Evolutionary conservation across 1,284 basidiomycete species (phyloP), one percentile per base, ranked within the genome.

Genomic region (Papiliotrema flavescens): DNA sequence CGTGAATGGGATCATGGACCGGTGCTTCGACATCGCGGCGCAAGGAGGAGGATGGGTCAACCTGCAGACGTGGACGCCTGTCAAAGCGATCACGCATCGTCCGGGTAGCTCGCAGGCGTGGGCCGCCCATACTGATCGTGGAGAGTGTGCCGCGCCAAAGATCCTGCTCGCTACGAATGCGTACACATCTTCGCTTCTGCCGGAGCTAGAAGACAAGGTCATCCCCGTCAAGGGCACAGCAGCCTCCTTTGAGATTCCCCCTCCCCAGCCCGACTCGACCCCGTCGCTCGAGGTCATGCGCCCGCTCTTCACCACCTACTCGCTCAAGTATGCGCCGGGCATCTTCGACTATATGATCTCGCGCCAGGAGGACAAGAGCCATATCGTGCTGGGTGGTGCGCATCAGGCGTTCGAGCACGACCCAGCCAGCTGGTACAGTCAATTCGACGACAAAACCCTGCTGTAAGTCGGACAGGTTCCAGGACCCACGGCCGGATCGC

Each of bases 291-390:
- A 57, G 35, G 36, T 54, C 24, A 34, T 55, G 15, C 45, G 53
- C 3, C 52, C 45, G 22, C 40, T 55, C 14, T 46, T 41, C 42
- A 51, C 52, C n/a, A 11, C 42, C 24, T 57, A 45, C 41, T 8
- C 53, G 14, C 15, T 57, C 41, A 54, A 57, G 37, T 45, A 35
- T 23, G 41, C 41, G 5, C 46, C 37, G n/a, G 23, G n/a, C 6
- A 41, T 11, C 13, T 43, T 43, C 41, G 56, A 57, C 17, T 57
- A 57, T 32, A 57, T 57, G 47, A 57, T 57, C 47, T 37, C 20
- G 3, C 39, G 56, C 13, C 53, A 57, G 28, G 56, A 54, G 24
- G 53, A 39, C 9, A n/a, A 9, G 8, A 57, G 42, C 43, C 22
- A 57, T 13, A 44, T 55, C 15, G 34, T 57, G 23, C 5, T 57